Conservation (phyloP, 805 yeast genomes). For the Pichia ethanolica region DNA sequence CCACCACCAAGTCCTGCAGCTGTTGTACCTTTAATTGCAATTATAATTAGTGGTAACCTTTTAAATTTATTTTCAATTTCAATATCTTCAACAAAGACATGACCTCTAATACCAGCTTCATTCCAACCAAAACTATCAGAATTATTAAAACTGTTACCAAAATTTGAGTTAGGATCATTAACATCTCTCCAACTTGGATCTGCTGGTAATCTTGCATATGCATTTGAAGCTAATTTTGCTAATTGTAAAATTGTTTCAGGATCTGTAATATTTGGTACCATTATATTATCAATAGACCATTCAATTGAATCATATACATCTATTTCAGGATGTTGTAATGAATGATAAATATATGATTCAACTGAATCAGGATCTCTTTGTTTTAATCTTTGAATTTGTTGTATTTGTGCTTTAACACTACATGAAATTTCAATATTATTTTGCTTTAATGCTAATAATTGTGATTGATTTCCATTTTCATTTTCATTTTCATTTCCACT, state of each 20-base stretch:
- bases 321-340: conserved; percentile 32
- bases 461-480: background rate
- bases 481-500: background rate
- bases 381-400: conserved; percentile 30
- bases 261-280: conserved; percentile 72
- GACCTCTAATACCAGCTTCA: conserved; percentile 81
- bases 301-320: conserved; percentile 41
- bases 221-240: conserved; percentile 85
- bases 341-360: conserved; percentile 57
- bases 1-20: conserved; percentile 62
- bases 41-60: conserved; percentile 40
- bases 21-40: conserved; percentile 86
- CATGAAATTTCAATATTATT: conserved; percentile 11
- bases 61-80: conserved; percentile 31
- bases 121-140: conserved; percentile 80
- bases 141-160: conserved; percentile 35
- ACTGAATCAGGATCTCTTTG: conserved; percentile 53
- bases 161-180: conserved; percentile 11
- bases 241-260: conserved; percentile 62
- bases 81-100: conserved; percentile 57
- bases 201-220: conserved; percentile 71
- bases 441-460: background rate
- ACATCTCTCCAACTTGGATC: conserved; percentile 82
- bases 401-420: conserved; percentile 10
- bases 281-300: conserved; percentile 50